These are phyloP conservation scores for Discostella stelligeroides DNA, from an alignment of 108 stramenopile species.

Conservation along the genomic window DNA sequence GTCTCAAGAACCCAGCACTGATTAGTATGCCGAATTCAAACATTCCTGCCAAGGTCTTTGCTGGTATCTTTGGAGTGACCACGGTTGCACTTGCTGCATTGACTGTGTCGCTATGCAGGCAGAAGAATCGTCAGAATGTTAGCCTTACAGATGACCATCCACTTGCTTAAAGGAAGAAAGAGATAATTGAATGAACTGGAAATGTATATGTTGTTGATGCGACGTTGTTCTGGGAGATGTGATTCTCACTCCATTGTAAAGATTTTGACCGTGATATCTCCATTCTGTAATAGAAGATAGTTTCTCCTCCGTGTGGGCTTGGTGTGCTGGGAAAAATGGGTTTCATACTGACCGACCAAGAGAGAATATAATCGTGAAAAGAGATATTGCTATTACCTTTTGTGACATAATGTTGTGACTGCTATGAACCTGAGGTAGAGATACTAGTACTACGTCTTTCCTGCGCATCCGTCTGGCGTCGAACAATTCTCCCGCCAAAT, in stretches of 20 bases:
- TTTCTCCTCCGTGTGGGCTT: neutral
- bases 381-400: too few species aligned
- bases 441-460: too few species aligned
- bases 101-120: slow-evolving; percentile 26
- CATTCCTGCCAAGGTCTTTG: slow-evolving; percentile 33
- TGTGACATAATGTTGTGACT: too few species aligned
- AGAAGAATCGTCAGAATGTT: slow-evolving; percentile 28
- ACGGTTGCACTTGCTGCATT: slow-evolving; percentile 35
- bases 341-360: too few species aligned
- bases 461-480: too few species aligned
- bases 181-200: neutral
- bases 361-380: too few species aligned
- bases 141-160: slow-evolving; percentile 19
- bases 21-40: neutral
- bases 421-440: neutral
- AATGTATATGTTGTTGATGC: neutral
- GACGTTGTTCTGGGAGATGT: neutral
- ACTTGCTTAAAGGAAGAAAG: slow-evolving; percentile 14
- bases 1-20: slow-evolving; percentile 16
- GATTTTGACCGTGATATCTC: neutral
- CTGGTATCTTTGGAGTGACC: slow-evolving; percentile 38
- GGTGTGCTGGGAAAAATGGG: neutral
- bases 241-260: too few species aligned
- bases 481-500: too few species aligned
- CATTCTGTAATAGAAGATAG: neutral